Percentiles rank a stretch among this genome's conserved stretches.
Conservation (phyloP, 169 alveolate genomes). For the Amoebophrya sp. region DNA sequence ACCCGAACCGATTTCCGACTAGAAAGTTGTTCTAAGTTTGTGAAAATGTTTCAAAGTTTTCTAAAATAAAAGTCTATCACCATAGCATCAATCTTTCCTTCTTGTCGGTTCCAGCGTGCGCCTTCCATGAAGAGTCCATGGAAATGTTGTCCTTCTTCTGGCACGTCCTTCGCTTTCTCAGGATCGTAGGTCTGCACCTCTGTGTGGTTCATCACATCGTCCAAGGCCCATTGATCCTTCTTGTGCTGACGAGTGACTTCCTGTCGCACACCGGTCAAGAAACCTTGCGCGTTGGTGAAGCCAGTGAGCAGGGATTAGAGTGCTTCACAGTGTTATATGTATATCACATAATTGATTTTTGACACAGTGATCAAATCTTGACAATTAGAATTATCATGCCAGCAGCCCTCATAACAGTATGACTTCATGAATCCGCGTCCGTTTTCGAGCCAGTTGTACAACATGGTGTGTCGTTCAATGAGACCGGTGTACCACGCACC, state of each 20-base stretch:
- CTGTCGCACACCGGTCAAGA: constrained; percentile 88
- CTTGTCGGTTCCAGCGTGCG: constrained; percentile 81
- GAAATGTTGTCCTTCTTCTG: constrained; percentile 74
- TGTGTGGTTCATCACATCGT: constrained; percentile 83
- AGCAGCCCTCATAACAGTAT: no score
- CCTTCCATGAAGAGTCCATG: constrained; percentile 88
- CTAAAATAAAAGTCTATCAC: no score
- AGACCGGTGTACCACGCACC: constrained; percentile 87
- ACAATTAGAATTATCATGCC: no score
- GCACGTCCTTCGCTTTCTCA: constrained; percentile 62
- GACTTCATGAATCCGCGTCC: constrained; percentile 66
- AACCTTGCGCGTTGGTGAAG: constrained; percentile 79
- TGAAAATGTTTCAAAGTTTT: no score
- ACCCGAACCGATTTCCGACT: no score
- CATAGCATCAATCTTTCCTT: constrained; percentile 78
- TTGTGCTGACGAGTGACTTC: constrained; percentile 77
- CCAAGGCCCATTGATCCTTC: constrained; percentile 83
- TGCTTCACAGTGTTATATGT: no score
- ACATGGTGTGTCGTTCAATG: constrained; percentile 73
- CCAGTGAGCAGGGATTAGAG: no score
- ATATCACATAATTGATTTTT: no score
- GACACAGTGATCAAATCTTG: no score
- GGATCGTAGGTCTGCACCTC: constrained; percentile 58
- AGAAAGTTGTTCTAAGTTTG: no score
- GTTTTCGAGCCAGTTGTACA: constrained; percentile 75